Evolutionary conservation across 768 basidiomycete species (phyloP).

Genomic region (Russula vinacea): DNA sequence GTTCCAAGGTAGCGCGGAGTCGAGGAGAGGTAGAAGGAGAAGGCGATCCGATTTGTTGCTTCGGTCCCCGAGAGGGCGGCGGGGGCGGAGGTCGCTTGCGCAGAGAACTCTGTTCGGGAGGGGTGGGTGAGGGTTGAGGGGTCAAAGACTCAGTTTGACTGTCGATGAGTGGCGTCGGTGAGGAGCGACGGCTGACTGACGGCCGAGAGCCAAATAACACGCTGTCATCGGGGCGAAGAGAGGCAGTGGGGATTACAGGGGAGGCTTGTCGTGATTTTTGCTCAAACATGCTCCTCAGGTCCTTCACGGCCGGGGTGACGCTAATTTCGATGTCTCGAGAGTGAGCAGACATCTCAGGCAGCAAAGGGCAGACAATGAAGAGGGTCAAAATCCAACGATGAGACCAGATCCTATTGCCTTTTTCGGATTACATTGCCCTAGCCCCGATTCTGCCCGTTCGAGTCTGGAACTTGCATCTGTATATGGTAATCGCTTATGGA

Average conservation of each 20-base stretch:
- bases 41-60: conserved; percentile 23
- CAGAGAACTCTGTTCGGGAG: conserved; percentile 10
- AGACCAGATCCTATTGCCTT: not conserved
- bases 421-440: conserved; percentile 3
- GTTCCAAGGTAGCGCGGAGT: conserved; percentile 12
- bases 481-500: too few relatives aligned
- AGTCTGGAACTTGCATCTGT: not conserved
- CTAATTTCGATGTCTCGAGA: conserved; percentile 9
- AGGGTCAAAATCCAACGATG: not conserved
- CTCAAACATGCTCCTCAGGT: conserved; percentile 22
- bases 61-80: conserved; percentile 18
- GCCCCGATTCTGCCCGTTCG: not conserved
- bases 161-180: conserved; percentile 6
- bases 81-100: conserved; percentile 25
- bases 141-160: conserved; percentile 4
- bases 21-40: conserved; percentile 22
- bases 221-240: conserved; percentile 9
- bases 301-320: conserved; percentile 20
- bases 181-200: conserved; percentile 12
- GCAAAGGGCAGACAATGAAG: not conserved
- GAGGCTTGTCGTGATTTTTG: conserved; percentile 14
- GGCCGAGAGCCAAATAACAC: conserved; percentile 3
- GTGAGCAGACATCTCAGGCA: conserved; percentile 3
- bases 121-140: not conserved
- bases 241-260: conserved; percentile 1